phyloP scores from a whole-genome alignment of 2,329 filamentous ascomycete species.

The Talaromyces sp. region DNA sequence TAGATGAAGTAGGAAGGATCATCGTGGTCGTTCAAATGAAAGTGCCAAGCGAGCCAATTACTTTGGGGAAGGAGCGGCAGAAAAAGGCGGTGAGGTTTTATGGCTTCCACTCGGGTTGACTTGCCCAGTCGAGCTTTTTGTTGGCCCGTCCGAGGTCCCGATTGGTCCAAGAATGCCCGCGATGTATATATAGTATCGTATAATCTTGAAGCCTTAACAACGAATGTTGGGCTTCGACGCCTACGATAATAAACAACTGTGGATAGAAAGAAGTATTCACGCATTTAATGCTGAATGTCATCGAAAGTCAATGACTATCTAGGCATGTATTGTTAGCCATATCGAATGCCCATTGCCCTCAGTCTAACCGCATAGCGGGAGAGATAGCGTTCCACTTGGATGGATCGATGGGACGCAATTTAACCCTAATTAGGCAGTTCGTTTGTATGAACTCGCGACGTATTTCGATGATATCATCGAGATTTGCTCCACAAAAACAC shows the following conservation, averaged over 20 bases:
- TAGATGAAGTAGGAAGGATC: neutral
- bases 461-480: neutral
- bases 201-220: too few species aligned
- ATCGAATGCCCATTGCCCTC: too few species aligned
- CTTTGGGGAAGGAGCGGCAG: conserved; percentile 15
- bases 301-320: too few species aligned
- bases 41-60: conserved; percentile 13
- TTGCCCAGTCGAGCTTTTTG: neutral
- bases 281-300: too few species aligned
- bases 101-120: neutral
- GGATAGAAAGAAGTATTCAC: too few species aligned
- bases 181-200: neutral
- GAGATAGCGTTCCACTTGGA: neutral
- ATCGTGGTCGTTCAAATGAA: neutral
- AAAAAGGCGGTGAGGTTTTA: conserved; percentile 17
- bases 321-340: too few species aligned
- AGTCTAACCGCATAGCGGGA: too few species aligned
- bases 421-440: neutral
- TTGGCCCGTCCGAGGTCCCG: neutral
- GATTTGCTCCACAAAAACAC: neutral
- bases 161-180: neutral
- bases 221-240: too few species aligned
- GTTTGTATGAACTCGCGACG: conserved; percentile 1
- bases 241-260: too few species aligned
- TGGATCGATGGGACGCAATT: neutral